Conservation (phyloP, 768 basidiomycete species). For the Sporobolomyces pararoseus region DNA sequence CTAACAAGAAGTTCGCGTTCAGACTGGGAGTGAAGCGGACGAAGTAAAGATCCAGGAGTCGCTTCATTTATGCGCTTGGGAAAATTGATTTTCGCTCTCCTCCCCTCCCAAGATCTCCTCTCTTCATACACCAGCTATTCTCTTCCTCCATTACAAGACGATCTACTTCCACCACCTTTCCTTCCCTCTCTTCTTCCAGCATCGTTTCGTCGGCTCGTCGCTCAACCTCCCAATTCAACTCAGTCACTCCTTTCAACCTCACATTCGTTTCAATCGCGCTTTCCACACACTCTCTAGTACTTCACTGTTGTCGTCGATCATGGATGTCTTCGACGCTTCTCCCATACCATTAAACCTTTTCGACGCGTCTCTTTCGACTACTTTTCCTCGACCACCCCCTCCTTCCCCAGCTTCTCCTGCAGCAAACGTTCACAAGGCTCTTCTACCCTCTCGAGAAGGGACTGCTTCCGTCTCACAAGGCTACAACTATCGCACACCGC, state of each 20-base stretch:
- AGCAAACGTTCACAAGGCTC: no score
- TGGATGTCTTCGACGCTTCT: neutral
- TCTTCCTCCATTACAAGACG: no score
- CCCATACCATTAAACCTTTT: no score
- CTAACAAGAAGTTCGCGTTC: slow-evolving; percentile 7
- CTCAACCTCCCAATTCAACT: no score
- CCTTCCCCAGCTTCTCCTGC: slow-evolving; percentile 2
- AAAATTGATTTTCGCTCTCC: neutral
- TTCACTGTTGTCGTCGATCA: no score
- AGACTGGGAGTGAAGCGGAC: slow-evolving; percentile 5
- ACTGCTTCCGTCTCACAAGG: no score
- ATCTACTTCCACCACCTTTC: neutral
- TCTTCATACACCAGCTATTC: no score
- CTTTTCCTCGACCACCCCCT: slow-evolving; percentile 2
- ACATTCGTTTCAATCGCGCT: neutral
- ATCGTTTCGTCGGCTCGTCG: neutral
- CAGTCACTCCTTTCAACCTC: neutral
- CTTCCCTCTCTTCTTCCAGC: slow-evolving; percentile 12
- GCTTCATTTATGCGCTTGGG: slow-evolving; percentile 1
- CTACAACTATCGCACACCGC: neutral
- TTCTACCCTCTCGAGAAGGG: no score
- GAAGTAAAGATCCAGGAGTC: neutral
- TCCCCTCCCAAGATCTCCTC: neutral
- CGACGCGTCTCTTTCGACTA: neutral
- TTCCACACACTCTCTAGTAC: no score